Base-by-base conservation (phyloP, 2,329 filamentous ascomycete species). In the Aspergillus arachidicola region DNA sequence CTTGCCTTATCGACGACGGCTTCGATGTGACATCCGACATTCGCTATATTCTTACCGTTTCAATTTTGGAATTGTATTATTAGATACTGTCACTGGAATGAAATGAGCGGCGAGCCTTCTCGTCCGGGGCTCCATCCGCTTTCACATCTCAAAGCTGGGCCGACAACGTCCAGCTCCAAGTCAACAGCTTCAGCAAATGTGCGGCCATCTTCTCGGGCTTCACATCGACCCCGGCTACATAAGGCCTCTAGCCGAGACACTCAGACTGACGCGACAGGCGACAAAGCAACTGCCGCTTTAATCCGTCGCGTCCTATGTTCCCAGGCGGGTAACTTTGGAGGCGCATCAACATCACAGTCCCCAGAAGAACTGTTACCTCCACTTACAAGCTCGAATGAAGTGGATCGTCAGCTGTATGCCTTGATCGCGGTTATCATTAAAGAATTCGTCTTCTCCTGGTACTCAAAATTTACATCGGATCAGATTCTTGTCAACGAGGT, bases 381-480 rank as follows among this genome's bases (percentile, higher is more conserved):
- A 45, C 84, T 99, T 73, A 98, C 94, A 56, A 97, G 93, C 81
- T 93, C 93, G 58, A 96, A 97, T 77, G 93, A 96, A 70, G 88
- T 98, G 64, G 95, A 99, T 77, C 82, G 96, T 61, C 91, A 99
- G 79, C 85, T 99, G 5, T 99, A 98, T 76, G 94, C 92, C 32
- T 86, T 98, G 64, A 89, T 99, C 64, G 91, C 95, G 58, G 91
- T 98, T 63, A 88, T 98, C 65, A 84, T 97, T 71, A 89, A 91
- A 72, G 93, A 97, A 68, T 97, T 93, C 76, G 91, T 99, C 43
- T 90, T 95, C 76, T 89, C 88, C 36, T 99, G 95, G 95, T 99
- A 99, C 81, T 85, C 84, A 68, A 94, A 90, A 77, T 95, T 99
- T 76, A 97, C 94, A 1, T 88, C 93, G 4, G 94, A 99, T 78